Evolutionary conservation across 306 rosid genomes (phyloP).

Genomic region (Trifolium dubium): DNA sequence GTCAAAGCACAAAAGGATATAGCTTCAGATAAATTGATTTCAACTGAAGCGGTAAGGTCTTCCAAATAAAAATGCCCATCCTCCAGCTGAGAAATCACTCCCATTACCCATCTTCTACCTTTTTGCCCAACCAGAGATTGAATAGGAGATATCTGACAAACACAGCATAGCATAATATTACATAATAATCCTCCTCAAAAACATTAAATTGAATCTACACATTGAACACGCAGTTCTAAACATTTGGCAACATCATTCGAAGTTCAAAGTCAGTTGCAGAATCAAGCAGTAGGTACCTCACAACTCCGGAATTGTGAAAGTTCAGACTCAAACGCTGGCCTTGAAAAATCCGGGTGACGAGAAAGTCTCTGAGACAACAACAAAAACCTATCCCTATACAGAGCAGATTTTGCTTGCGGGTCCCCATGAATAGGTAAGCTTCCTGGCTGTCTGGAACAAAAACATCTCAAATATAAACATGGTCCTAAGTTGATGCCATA

Average conservation of each 20-base stretch:
- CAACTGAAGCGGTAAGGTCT: constrained; percentile 83
- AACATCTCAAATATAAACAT: constrained; percentile 9
- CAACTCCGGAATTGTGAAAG: constrained; percentile 75
- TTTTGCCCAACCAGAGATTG: constrained; percentile 89
- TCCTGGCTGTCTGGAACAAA: constrained; percentile 59
- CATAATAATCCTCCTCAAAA: constrained; percentile 26
- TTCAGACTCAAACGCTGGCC: constrained; percentile 76
- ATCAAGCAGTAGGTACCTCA: constrained; percentile 61
- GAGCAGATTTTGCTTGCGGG: constrained; percentile 68
- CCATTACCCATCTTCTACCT: constrained; percentile 91
- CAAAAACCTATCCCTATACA: constrained; percentile 80
- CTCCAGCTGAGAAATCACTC: constrained; percentile 86
- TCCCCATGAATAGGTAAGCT: constrained; percentile 77
- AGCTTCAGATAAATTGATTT: constrained; percentile 73
- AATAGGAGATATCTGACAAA: constrained; percentile 86
- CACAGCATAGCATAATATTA: constrained; percentile 23
- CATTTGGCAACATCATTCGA: constrained; percentile 20
- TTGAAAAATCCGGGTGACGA: constrained; percentile 82
- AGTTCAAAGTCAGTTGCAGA: neutral
- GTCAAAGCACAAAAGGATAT: constrained; percentile 67
- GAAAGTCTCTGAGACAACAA: constrained; percentile 81
- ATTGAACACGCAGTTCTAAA: constrained; percentile 4
- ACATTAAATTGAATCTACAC: constrained; percentile 1
- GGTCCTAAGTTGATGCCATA: constrained; percentile 6
- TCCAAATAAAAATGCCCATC: constrained; percentile 87